These are phyloP conservation scores for Chlamydomonas incerta DNA, from an alignment of 139 green algal genomes.

Conservation along the genomic window DNA sequence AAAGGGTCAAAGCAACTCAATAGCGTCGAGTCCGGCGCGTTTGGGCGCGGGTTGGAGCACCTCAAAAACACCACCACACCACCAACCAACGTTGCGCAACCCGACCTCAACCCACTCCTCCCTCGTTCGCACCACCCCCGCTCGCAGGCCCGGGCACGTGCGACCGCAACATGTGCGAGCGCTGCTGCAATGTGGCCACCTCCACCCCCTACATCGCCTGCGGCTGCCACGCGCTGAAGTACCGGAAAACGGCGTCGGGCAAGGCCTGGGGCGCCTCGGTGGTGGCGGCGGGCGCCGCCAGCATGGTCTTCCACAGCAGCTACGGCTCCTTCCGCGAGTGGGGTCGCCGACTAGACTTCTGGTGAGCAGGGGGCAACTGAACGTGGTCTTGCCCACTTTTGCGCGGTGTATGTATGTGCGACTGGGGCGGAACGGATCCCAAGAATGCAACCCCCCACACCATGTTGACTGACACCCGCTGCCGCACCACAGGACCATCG, in stretches of 20 bases:
- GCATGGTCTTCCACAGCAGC: constrained; percentile 68
- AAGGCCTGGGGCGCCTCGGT: constrained; percentile 70
- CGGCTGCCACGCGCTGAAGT: constrained; percentile 65
- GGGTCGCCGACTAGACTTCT: constrained; percentile 82
- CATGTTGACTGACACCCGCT: too few relatives aligned
- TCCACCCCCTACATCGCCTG: constrained; percentile 71
- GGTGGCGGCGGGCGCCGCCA: constrained; percentile 64
- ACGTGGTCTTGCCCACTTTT: too few relatives aligned
- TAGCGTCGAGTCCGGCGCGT: too few relatives aligned
- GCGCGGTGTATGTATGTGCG: too few relatives aligned
- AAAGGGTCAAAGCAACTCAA: too few relatives aligned
- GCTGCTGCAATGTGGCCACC: constrained; percentile 73
- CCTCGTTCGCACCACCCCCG: too few relatives aligned
- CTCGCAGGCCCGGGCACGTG: constrained; percentile 58
- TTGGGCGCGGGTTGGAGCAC: too few relatives aligned
- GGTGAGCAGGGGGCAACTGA: neutral
- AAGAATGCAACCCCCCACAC: too few relatives aligned
- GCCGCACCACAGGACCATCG: constrained; percentile 33
- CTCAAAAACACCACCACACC: too few relatives aligned
- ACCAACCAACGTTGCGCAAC: too few relatives aligned
- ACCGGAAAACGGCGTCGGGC: constrained; percentile 52
- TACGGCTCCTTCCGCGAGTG: constrained; percentile 57
- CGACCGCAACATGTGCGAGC: constrained; percentile 70
- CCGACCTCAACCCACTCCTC: too few relatives aligned
- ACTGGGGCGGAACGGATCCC: too few relatives aligned